Percentiles rank a stretch among this genome's conserved stretches.
Evolutionary conservation across 2,329 filamentous ascomycete species (phyloP).

Genomic region (Acephala macrosclerotiorum): DNA sequence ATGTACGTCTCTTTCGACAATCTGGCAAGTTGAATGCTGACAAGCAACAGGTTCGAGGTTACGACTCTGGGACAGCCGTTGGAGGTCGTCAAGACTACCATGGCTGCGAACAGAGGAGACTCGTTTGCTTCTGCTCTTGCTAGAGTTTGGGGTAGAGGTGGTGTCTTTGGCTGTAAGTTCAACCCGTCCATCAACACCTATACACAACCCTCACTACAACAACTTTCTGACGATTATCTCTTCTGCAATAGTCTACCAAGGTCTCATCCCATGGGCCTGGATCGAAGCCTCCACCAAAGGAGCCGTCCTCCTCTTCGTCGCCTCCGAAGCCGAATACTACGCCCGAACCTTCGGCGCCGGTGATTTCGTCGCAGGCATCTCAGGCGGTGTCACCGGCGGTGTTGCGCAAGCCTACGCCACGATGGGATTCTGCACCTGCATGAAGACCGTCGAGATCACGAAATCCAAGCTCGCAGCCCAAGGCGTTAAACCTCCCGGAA

Average conservation of each 20-base stretch:
- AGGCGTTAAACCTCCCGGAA: constrained; percentile 86
- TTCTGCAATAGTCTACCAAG: constrained; percentile 84
- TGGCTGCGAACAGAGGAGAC: constrained; percentile 95
- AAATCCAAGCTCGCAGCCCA: constrained; percentile 91
- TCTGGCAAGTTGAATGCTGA: constrained; percentile 15
- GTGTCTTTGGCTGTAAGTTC: constrained; percentile 88
- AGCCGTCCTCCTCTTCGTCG: constrained; percentile 98
- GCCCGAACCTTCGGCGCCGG: constrained; percentile 82
- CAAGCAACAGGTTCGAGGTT: constrained; percentile 50
- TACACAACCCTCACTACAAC: constrained; percentile 1
- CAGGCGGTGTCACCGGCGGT: constrained; percentile 91
- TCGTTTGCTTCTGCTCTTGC: constrained; percentile 81
- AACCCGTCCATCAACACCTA: constrained; percentile 15
- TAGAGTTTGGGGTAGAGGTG: constrained; percentile 93
- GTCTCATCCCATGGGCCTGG: constrained; percentile 99
- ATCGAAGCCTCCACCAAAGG: constrained; percentile 99
- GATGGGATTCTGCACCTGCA: constrained; percentile 99
- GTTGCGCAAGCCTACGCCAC: constrained; percentile 98
- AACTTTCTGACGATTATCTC: constrained; percentile 36
- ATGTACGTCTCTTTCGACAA: constrained; percentile 32
- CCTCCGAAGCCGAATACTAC: constrained; percentile 96
- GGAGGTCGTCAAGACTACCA: constrained; percentile 99
- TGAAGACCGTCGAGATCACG: constrained; percentile 99
- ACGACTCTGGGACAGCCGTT: constrained; percentile 77
- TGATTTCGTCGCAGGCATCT: constrained; percentile 88